A percentile compares a stretch with the other conserved stretches of the same genome.
phyloP scores from a whole-genome alignment of 2,329 filamentous ascomycete species.

The Macrophomina tecta region DNA sequence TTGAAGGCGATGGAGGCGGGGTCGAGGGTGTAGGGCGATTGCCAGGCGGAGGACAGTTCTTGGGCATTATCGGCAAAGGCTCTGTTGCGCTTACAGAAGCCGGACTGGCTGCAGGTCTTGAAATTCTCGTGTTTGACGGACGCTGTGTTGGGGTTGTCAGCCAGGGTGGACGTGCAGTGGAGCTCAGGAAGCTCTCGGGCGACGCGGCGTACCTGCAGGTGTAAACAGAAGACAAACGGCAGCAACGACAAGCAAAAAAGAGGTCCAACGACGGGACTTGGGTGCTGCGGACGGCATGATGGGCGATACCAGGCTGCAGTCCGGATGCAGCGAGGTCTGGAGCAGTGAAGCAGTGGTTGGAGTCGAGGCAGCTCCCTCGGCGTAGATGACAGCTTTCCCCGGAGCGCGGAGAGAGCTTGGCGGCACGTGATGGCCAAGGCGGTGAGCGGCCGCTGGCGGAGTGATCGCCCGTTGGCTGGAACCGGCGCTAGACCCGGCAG shows the following conservation, averaged over 20 bases:
- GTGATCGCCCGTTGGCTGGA: constrained; percentile 24
- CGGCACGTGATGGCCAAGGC: constrained; percentile 5
- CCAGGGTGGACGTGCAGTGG: neutral
- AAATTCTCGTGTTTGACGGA: constrained; percentile 93
- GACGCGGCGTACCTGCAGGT: constrained; percentile 42
- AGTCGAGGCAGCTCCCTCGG: constrained; percentile 2
- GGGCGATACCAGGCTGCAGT: constrained; percentile 26
- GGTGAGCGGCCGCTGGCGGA: neutral
- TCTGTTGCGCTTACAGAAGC: constrained; percentile 96
- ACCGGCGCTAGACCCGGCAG: constrained; percentile 17
- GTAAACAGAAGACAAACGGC: constrained; percentile 43
- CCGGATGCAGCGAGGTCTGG: constrained; percentile 22
- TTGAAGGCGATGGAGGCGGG: constrained; percentile 75
- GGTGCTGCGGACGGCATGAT: constrained; percentile 31
- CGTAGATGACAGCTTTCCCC: constrained; percentile 27
- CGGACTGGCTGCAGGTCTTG: constrained; percentile 94
- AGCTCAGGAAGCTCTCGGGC: constrained; percentile 22
- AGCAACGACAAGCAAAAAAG: constrained; percentile 46
- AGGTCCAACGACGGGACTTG: constrained; percentile 67
- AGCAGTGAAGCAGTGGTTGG: neutral
- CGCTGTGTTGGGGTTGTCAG: constrained; percentile 28
- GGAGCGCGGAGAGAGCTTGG: constrained; percentile 26
- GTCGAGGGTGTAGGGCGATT: constrained; percentile 79
- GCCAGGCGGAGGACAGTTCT: constrained; percentile 70
- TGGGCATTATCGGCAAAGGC: constrained; percentile 81